A percentile compares a stretch with the other conserved stretches of the same genome.
These are phyloP conservation scores for Candida suzukii DNA, from an alignment of 805 yeast genomes.

Conservation along the genomic window DNA sequence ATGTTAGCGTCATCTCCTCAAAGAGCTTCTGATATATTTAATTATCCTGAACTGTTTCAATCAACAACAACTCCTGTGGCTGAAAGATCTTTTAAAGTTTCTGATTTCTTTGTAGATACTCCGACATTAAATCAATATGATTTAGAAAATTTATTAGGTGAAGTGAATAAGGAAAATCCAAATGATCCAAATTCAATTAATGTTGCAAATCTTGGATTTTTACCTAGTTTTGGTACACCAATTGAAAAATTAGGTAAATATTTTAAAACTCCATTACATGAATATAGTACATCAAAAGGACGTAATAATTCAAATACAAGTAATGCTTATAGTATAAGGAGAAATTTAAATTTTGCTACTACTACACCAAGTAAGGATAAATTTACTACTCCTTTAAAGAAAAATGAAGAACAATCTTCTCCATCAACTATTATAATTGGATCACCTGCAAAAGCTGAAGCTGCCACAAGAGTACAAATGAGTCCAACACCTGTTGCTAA, in stretches of 20 bases:
- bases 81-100: conserved; percentile 6
- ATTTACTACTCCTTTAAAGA: conserved; percentile 16
- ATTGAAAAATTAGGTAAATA: conserved; percentile 1
- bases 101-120: conserved; percentile 13
- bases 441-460: conserved; percentile 9
- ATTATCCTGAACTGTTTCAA: neutral
- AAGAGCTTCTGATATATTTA: neutral
- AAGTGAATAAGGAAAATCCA: neutral
- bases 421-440: conserved; percentile 26
- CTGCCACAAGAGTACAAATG: conserved; percentile 8
- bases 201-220: neutral
- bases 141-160: conserved; percentile 3
- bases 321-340: conserved; percentile 11
- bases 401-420: conserved; percentile 20
- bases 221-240: conserved; percentile 13
- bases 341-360: conserved; percentile 6
- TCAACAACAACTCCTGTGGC: conserved; percentile 3
- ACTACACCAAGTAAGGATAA: conserved; percentile 10
- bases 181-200: neutral
- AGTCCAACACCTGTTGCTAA: conserved; percentile 29
- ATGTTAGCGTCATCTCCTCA: conserved; percentile 1
- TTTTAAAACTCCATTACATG: conserved; percentile 16
- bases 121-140: conserved; percentile 16
- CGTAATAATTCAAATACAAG: conserved; percentile 6
- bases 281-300: conserved; percentile 4